A percentile compares a stretch with the other conserved stretches of the same genome.
Conservation (phyloP, 1,284 basidiomycete species). For the Phylloporus sp. region DNA sequence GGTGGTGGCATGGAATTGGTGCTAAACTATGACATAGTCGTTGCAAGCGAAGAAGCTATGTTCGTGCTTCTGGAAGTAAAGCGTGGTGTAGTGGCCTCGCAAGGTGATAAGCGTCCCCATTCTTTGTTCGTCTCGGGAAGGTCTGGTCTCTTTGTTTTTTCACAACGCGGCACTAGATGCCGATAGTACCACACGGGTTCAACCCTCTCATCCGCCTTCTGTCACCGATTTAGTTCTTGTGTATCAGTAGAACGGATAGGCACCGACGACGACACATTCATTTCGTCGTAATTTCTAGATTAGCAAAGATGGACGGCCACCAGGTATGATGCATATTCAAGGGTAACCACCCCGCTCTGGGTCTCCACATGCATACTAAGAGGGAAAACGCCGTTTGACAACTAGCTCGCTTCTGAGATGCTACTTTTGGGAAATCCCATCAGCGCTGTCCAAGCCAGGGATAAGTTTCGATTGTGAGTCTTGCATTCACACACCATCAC, state of each 20-base stretch:
- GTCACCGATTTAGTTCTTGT: slow-evolving; percentile 6
- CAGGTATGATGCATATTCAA: slow-evolving; percentile 51
- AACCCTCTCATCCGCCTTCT: slow-evolving; percentile 1
- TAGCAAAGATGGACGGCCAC: slow-evolving; percentile 65
- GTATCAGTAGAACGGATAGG: slow-evolving; percentile 15
- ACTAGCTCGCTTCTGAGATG: slow-evolving; percentile 76
- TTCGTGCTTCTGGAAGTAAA: slow-evolving; percentile 85
- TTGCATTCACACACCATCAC: slow-evolving; percentile 20
- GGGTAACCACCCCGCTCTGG: slow-evolving; percentile 26
- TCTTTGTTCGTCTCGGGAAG: neutral
- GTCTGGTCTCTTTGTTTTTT: neutral
- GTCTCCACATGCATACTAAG: slow-evolving; percentile 37
- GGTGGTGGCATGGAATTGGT: slow-evolving; percentile 84
- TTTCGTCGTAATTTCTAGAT: slow-evolving; percentile 61
- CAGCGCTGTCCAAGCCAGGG: slow-evolving; percentile 68
- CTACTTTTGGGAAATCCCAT: slow-evolving; percentile 73
- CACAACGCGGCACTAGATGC: neutral
- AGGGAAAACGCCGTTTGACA: slow-evolving; percentile 16
- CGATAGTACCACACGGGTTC: neutral
- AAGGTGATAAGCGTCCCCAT: slow-evolving; percentile 60
- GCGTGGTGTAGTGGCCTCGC: slow-evolving; percentile 75
- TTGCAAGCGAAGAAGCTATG: slow-evolving; percentile 72
- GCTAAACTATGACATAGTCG: slow-evolving; percentile 82
- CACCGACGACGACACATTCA: slow-evolving; percentile 17
- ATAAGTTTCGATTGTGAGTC: slow-evolving; percentile 76